A percentile compares a stretch with the other conserved stretches of the same genome.
These are phyloP conservation scores for Mollisiaceae sp. DNA, from an alignment of 2,329 filamentous ascomycete genomes.

Conservation along the genomic window DNA sequence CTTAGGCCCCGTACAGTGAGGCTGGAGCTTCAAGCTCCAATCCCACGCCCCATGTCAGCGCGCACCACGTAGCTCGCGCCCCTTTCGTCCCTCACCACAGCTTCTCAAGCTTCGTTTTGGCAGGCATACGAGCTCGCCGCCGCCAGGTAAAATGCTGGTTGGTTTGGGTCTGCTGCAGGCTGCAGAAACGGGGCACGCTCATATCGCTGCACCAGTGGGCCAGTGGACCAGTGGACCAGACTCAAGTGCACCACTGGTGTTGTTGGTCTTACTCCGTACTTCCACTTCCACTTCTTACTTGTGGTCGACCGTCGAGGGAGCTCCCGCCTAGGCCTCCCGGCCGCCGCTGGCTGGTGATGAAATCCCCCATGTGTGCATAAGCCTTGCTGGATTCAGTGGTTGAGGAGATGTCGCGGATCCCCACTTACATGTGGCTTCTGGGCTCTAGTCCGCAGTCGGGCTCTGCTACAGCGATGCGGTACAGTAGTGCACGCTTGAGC, in stretches of 20 bases:
- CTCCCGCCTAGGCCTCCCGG: constrained; percentile 5
- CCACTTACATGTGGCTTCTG: background rate
- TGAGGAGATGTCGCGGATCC: constrained; percentile 9
- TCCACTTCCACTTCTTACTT: too few relatives aligned
- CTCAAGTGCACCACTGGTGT: too few relatives aligned
- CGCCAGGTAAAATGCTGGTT: background rate
- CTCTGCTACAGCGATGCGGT: constrained; percentile 9
- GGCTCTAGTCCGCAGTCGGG: constrained; percentile 16
- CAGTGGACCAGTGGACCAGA: too few relatives aligned
- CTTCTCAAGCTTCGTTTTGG: background rate
- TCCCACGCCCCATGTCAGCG: background rate
- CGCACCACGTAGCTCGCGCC: background rate
- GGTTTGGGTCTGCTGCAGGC: background rate
- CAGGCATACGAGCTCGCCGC: background rate
- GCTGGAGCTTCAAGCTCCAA: constrained; percentile 5
- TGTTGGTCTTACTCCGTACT: too few relatives aligned
- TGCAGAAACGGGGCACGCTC: background rate
- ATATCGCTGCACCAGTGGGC: too few relatives aligned
- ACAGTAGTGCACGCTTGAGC: background rate
- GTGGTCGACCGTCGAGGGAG: background rate
- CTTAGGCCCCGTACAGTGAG: background rate
- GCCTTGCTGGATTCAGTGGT: constrained; percentile 19
- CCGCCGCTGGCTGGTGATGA: background rate
- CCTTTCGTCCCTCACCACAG: background rate
- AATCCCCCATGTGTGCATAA: constrained; percentile 11